Conservation (phyloP, 495 filamentous ascomycete species). For the Xylaria nigripes region DNA sequence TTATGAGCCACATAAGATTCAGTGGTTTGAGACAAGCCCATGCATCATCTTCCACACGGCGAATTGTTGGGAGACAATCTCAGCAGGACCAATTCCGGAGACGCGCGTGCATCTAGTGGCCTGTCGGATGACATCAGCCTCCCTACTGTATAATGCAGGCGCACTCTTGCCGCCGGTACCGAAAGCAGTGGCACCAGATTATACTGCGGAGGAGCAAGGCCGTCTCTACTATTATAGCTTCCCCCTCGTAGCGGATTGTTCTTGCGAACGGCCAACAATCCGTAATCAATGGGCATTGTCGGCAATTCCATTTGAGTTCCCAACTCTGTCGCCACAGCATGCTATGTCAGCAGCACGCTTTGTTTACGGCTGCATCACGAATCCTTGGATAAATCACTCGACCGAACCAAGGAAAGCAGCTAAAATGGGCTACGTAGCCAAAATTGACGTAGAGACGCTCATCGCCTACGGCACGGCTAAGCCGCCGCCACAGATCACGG, state of each 20-base stretch:
- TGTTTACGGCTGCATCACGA: conserved; percentile 49
- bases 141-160: conserved; percentile 51
- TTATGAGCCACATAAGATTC: conserved; percentile 41
- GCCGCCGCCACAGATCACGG: conserved; percentile 41
- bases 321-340: conserved; percentile 40
- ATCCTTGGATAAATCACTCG: conserved; percentile 38
- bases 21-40: conserved; percentile 56
- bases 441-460: conserved; percentile 44
- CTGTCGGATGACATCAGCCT: conserved; percentile 53
- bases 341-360: conserved; percentile 47
- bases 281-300: conserved; percentile 53
- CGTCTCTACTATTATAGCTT: conserved; percentile 60
- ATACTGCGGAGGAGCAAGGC: conserved; percentile 52
- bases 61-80: conserved; percentile 50
- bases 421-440: conserved; percentile 55
- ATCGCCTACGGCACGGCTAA: conserved; percentile 34
- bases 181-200: conserved; percentile 25
- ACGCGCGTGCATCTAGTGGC: conserved; percentile 50
- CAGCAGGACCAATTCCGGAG: conserved; percentile 11
- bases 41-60: conserved; percentile 63
- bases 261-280: conserved; percentile 27
- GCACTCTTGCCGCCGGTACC: conserved; percentile 41
- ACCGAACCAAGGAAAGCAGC: conserved; percentile 45
- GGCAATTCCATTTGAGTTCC: conserved; percentile 56
- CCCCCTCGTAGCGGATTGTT: conserved; percentile 18